Percentiles rank a stretch among this genome's conserved stretches.
Evolutionary conservation across 257 asterid genomes (phyloP).

Genomic region (Galeopsis tetrahit): DNA sequence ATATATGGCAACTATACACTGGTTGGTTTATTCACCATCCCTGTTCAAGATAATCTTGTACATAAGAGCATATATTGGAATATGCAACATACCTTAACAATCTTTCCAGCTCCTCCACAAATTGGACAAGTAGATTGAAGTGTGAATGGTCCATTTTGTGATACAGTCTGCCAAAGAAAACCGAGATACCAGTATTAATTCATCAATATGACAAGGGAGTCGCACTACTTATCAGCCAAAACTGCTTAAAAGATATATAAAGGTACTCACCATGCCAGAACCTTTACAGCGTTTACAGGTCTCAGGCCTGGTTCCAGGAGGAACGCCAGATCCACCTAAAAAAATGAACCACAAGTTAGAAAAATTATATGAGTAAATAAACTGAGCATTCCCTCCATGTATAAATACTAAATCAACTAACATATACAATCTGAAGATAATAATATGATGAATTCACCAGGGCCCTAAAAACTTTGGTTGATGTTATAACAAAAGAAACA

Average conservation of each 20-base stretch:
- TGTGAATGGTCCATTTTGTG: conserved; percentile 62
- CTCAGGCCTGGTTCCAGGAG: conserved; percentile 96
- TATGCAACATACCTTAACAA: conserved; percentile 67
- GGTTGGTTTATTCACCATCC: neutral
- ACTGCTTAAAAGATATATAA: conserved; percentile 23
- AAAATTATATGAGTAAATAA: neutral
- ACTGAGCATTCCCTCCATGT: conserved; percentile 10
- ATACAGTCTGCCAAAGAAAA: conserved; percentile 46
- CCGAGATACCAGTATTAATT: conserved; percentile 12
- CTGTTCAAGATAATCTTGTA: conserved; percentile 5
- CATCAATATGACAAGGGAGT: neutral
- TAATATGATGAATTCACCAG: conserved; percentile 13
- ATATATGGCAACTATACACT: conserved; percentile 10
- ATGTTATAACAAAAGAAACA: conserved; percentile 6
- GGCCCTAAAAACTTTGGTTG: neutral
- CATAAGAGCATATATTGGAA: neutral
- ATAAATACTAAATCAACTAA: conserved; percentile 12
- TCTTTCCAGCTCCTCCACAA: conserved; percentile 82
- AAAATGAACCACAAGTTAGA: conserved; percentile 26
- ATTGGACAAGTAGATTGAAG: conserved; percentile 67
- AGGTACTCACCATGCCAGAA: conserved; percentile 75
- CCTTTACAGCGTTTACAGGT: conserved; percentile 93
- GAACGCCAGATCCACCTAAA: conserved; percentile 96
- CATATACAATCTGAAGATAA: conserved; percentile 14
- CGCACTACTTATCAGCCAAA: conserved; percentile 16